Evolutionary conservation across 2,329 filamentous ascomycete species (phyloP), one percentile per base, ranked within the genome.

Genomic region (Thielaviopsis euricoi): DNA sequence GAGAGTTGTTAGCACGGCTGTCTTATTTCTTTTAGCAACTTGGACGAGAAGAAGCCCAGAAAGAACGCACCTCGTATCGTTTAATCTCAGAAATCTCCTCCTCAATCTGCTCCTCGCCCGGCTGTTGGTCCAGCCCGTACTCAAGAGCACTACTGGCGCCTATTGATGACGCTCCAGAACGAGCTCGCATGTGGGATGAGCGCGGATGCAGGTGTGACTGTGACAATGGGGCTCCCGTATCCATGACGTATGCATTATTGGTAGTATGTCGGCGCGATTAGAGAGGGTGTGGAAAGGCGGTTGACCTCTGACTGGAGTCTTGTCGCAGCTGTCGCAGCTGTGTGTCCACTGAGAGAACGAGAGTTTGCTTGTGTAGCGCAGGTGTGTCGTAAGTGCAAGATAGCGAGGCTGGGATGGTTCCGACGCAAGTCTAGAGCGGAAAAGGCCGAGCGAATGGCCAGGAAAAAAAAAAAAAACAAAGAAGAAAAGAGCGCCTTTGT

Each of bases 41-140:
- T 19, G 48, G 13, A 2, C 6, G n/a, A 19, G 13, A 13, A 10
- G 21, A 1, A 23, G 21, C 26, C 2, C 17, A 49, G 7, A 53
- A n/a, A 49, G 7, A 29, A n/a, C 71, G 62, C 69, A 84, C 81
- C 74, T 95, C 93, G 73, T 98, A 98, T 73, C 91, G 81, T 73
- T 96, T 96, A 69, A 98, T 97, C 74, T 96, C 86, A 25, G 87
- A 90, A 67, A 98, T 95, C 73, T 98, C 93, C 67, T 97, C 90
- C 61, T 89, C 86, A 63, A 95, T 88, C 62, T 85, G 81, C 61
- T 84, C 80, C 65, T 87, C 81, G 40, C 23, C 58, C 10, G 54
- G 52, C 25, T 60, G 52, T 15, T 50, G 23, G 15, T 52, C 37
- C 19, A 57, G 53, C 17, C 56, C 59, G 19, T 74, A 73, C 61